Percentiles rank a stretch among this genome's conserved stretches.
These are phyloP conservation scores for Funneliformis mosseae DNA, from an alignment of 192 early-diverging fungal genomes.

Conservation along the genomic window DNA sequence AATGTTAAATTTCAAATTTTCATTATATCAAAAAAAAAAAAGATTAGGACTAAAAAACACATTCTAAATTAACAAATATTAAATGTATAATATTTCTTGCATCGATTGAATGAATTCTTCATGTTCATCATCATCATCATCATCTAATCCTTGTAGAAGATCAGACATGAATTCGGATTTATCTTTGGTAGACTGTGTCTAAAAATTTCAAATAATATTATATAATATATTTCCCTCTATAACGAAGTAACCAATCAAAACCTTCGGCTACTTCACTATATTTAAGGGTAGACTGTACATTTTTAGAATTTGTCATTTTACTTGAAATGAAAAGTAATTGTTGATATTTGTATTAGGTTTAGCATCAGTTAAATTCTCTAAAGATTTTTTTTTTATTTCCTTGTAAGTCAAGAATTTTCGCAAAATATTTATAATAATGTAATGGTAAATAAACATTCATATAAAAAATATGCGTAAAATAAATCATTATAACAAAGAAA, in stretches of 20 bases:
- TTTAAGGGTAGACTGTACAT: no score
- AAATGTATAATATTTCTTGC: no score
- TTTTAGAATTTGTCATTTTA: neutral
- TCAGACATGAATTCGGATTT: conserved; percentile 40
- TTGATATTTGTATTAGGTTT: conserved; percentile 28
- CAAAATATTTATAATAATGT: no score
- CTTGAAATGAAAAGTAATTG: neutral
- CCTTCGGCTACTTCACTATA: no score
- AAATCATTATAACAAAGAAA: neutral
- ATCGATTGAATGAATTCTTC: conserved; percentile 14
- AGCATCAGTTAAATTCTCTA: neutral
- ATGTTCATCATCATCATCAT: conserved; percentile 34
- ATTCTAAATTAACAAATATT: no score
- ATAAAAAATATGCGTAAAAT: neutral
- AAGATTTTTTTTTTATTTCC: conserved; percentile 39
- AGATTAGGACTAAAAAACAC: no score
- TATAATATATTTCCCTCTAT: no score
- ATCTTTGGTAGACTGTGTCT: conserved; percentile 13
- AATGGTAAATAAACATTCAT: conserved; percentile 41
- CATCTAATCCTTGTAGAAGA: conserved; percentile 34
- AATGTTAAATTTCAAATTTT: no score
- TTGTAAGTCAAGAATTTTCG: neutral
- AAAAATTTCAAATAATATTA: neutral
- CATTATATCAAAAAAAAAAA: no score
- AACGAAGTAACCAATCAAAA: neutral